Base-by-base conservation (phyloP, 257 asterid species). In the Solanum chmielewskii region DNA sequence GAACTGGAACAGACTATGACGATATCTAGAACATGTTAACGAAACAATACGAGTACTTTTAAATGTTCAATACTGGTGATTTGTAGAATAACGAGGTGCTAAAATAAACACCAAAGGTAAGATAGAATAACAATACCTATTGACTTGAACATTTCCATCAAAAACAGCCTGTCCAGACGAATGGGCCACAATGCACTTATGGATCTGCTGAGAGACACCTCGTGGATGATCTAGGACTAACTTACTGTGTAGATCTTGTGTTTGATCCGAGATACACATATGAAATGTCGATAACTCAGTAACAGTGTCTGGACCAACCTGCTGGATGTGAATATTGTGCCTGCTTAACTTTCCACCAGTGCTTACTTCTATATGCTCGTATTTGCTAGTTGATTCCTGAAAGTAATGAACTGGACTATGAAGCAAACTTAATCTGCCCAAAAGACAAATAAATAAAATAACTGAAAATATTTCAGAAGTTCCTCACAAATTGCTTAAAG, bases 131-230 rank as follows among this genome's bases (percentile, higher is more conserved):
- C 27, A 74, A 75, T 94, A 97, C 99, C 99, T 93, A 70, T 94
- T 95, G 84, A 97, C 99, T 93, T 94, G 98, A 86, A 97, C 92
- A 14, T 95, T 97, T 70, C 99, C 99, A 88, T 97, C 97, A 80
- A 97, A 97, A 87, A 95, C 98, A 47, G 95, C 97, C 89, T 97
- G 99, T 64, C 97, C 98, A 7, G 62, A 91, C 9, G 99, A 94
- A 87, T 93, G 99, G 70, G 99, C 98, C n/a, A 95, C 98, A 52
- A 97, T 97, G 87, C 98, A 95, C 91, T 97, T 97, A 90, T 97
- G 99, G 89, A 97, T 93, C 91, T 95, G 99, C 78, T 96, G 91
- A 47, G 98, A 91, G 88, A 92, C 69, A 31, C 98, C 98, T 16
- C 97, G 95, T 25, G 99, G 99, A 89, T 95, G 97, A 92, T 97